phyloP scores from a whole-genome alignment of 192 early-diverging fungal genomes.

The Coemansia sp. region DNA sequence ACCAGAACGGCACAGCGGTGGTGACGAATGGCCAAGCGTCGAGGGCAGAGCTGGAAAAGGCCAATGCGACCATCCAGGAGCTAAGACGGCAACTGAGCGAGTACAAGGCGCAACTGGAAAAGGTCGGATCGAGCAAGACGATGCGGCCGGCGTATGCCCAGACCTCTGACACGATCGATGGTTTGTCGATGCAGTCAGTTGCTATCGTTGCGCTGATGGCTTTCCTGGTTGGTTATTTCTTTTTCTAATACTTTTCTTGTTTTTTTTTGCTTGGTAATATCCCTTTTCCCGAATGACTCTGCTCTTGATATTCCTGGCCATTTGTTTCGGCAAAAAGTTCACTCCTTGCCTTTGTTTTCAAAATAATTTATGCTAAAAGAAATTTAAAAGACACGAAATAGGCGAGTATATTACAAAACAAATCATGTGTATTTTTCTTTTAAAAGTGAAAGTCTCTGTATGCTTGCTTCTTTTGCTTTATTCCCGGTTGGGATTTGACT shows the following conservation, averaged over 20 bases:
- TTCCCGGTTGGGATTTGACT: no score
- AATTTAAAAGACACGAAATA: no score
- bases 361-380: no score
- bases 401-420: no score
- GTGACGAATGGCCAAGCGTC: constrained; percentile 20
- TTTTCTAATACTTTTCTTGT: constrained; percentile 54
- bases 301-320: no score
- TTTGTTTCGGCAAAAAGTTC: no score
- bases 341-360: no score
- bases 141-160: constrained; percentile 2
- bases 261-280: background rate
- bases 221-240: constrained; percentile 64
- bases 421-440: no score
- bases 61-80: constrained; percentile 32
- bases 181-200: constrained; percentile 64
- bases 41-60: constrained; percentile 44
- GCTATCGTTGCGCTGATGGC: constrained; percentile 59
- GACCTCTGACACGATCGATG: constrained; percentile 50
- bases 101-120: constrained; percentile 23
- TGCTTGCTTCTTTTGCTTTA: no score
- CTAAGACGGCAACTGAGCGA: constrained; percentile 46
- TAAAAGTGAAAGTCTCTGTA: no score
- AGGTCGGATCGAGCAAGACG: constrained; percentile 1
- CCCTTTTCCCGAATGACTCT: no score
- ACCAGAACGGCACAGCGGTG: constrained; percentile 2